Percentiles rank a stretch among this genome's conserved stretches.
Conservation (phyloP, 2,329 filamentous ascomycete species). For the Fusarium sp. region DNA sequence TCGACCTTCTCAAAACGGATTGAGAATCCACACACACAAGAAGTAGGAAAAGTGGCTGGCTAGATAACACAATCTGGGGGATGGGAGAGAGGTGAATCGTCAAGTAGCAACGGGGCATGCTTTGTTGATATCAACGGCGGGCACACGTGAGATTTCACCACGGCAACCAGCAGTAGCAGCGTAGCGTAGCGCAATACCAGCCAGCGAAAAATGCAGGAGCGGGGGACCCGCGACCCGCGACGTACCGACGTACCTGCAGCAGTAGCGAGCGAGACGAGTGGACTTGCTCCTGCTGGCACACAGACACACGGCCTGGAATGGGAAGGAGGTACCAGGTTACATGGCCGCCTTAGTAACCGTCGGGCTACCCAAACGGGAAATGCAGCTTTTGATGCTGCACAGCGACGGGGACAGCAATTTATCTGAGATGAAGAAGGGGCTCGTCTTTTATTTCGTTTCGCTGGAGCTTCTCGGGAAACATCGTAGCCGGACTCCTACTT, state of each 20-base stretch:
- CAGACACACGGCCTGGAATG: constrained; percentile 22
- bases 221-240: constrained; percentile 9
- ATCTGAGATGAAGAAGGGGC: constrained; percentile 20
- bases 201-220: constrained; percentile 10
- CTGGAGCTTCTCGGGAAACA: background rate
- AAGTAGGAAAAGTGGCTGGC: constrained; percentile 23
- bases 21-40: constrained; percentile 7
- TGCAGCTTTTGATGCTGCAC: constrained; percentile 1
- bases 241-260: constrained; percentile 37
- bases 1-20: background rate
- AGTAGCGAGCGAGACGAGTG: constrained; percentile 21
- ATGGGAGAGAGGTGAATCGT: background rate
- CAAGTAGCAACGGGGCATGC: constrained; percentile 12
- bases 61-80: constrained; percentile 16
- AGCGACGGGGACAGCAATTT: constrained; percentile 25
- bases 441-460: background rate
- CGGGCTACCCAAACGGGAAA: constrained; percentile 26
- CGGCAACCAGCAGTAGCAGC: constrained; percentile 41
- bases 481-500: background rate
- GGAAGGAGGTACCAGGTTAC: constrained; percentile 28
- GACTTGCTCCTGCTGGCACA: background rate
- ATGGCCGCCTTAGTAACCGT: constrained; percentile 1
- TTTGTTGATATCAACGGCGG: constrained; percentile 43
- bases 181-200: background rate
- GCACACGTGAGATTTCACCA: constrained; percentile 50